Base-by-base conservation (phyloP, 1,284 basidiomycete species). In the Pseudozyma pruni region DNA sequence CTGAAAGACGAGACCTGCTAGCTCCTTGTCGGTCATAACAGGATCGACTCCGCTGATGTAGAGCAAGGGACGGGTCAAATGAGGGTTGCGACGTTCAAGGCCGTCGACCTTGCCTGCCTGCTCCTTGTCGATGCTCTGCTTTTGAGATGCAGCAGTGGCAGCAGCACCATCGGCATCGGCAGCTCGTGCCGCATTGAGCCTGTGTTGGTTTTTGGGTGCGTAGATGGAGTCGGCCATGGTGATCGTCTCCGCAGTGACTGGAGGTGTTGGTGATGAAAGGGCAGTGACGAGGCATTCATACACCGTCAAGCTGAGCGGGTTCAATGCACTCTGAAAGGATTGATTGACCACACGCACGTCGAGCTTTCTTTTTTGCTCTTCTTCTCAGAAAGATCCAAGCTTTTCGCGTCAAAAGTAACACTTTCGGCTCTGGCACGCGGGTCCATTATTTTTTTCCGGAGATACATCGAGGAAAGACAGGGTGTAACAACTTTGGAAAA, bases 161-260 rank as follows among this genome's bases (percentile, higher is more conserved):
- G 52, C 2, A n/a, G 46, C 33, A 7, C 31, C 23, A 20, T 41
- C 39, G 17, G 44, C 42, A 25, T 58, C 34, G 4, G 56, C 57
- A 25, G 61, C 53, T 39, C 51, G 61, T 8, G 50, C 42, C 13
- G 59, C 70, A 19, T 69, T 32, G 48, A 69, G 61, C 61, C 59
- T 62, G 37, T 51, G 43, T 45, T 71, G 54, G 35, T 74, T 74
- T 35, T 74, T 62, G 0, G 72, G 72, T 2, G 72, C 72, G 45
- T 75, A 75, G 54, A 75, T 75, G n/a, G 69, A 72, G 45, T 75
- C 72, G 37, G 72, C 45, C 72, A 75, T 75, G 39, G 17, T 56
- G 48, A 50, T 20, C 20, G n/a, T n/a, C 27, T 29, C 27, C 27
- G 27, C 27, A 6, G 6, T n/a, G n/a, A n/a, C n/a, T n/a, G n/a